Percentiles rank a stretch among this genome's conserved stretches.
Conservation (phyloP, 768 basidiomycete genomes). For the Cantharellus anzutake region DNA sequence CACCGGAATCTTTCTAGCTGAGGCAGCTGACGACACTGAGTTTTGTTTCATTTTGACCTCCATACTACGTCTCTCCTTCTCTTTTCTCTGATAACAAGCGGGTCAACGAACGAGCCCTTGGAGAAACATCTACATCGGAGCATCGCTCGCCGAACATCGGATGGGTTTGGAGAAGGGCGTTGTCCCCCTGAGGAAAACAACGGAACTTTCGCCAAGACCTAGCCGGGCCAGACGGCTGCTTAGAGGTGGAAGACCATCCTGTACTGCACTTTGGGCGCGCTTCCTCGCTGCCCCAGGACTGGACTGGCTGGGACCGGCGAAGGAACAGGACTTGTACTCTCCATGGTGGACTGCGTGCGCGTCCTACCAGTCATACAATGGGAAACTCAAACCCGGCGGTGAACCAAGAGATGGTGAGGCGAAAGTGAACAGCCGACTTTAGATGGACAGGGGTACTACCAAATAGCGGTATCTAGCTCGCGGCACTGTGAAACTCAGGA, state of each 20-base stretch:
- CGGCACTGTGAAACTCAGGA: background rate
- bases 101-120: slow-evolving; percentile 41
- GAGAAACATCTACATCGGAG: background rate
- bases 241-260: too few relatives aligned
- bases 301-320: background rate
- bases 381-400: background rate
- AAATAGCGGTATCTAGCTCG: slow-evolving; percentile 21
- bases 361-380: background rate
- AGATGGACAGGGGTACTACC: slow-evolving; percentile 1
- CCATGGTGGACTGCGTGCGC: background rate
- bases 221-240: too few relatives aligned
- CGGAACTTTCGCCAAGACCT: too few relatives aligned
- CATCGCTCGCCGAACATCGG: background rate
- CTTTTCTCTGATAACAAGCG: slow-evolving; percentile 51
- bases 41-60: background rate
- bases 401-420: background rate
- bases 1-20: slow-evolving; percentile 44
- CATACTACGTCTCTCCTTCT: slow-evolving; percentile 17
- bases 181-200: too few relatives aligned
- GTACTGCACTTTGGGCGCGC: background rate
- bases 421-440: background rate
- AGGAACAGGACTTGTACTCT: too few relatives aligned
- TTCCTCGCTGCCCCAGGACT: background rate
- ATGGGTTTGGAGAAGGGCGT: background rate
- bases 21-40: slow-evolving; percentile 12